These are phyloP conservation scores for Stephanodiscus minutulus DNA, from an alignment of 108 stramenopile genomes.

Conservation along the genomic window DNA sequence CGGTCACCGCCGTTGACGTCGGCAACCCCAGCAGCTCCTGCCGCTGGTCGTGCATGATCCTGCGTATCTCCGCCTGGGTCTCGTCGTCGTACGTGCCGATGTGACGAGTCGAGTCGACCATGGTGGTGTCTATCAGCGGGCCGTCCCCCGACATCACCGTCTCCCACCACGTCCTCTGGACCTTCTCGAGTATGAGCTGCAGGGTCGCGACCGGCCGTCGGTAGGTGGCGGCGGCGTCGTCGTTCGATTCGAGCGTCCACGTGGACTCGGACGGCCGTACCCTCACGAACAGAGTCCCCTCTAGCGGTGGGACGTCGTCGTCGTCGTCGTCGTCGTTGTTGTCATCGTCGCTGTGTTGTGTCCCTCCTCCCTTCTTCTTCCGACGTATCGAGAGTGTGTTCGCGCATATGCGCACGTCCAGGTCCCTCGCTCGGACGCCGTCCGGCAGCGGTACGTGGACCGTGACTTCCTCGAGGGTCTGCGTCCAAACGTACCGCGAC, in stretches of 20 bases:
- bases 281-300: slow-evolving; percentile 60
- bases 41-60: slow-evolving; percentile 81
- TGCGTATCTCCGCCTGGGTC: slow-evolving; percentile 79
- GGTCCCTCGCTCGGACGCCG: slow-evolving; percentile 65
- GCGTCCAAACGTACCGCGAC: slow-evolving; percentile 83
- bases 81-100: slow-evolving; percentile 80
- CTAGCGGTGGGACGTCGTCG: slow-evolving; percentile 38
- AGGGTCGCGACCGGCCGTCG: slow-evolving; percentile 20
- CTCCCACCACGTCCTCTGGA: slow-evolving; percentile 75
- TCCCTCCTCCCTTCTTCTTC: slow-evolving; percentile 21
- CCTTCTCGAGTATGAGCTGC: slow-evolving; percentile 68
- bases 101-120: slow-evolving; percentile 77
- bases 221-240: slow-evolving; percentile 12
- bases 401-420: slow-evolving; percentile 62
- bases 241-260: slow-evolving; percentile 76
- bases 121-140: slow-evolving; percentile 65
- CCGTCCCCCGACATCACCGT: slow-evolving; percentile 70
- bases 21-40: slow-evolving; percentile 67
- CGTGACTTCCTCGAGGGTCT: slow-evolving; percentile 80
- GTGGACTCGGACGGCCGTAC: slow-evolving; percentile 73
- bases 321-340: not conserved
- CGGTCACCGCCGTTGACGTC: slow-evolving; percentile 4
- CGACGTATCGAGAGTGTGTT: slow-evolving; percentile 54
- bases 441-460: slow-evolving; percentile 71
- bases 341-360: not conserved